phyloP scores from a whole-genome alignment of 371 early-diverging fungal genomes.

The Dinochytrium kinnereticum region DNA sequence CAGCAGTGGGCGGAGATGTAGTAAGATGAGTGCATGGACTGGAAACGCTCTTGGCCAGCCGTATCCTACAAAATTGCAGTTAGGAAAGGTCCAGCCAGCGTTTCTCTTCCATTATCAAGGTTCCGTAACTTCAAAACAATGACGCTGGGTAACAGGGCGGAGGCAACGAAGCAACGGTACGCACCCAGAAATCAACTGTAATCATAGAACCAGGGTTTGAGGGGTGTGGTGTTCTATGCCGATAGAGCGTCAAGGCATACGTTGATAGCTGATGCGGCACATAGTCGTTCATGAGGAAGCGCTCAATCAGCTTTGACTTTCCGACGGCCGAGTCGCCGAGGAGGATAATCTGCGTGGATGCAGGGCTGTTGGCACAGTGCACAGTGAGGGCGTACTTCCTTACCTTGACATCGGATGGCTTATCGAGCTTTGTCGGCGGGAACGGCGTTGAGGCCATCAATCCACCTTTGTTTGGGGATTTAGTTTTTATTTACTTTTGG shows the following conservation, averaged over 20 bases:
- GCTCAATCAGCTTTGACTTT: constrained; percentile 65
- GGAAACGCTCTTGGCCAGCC: constrained; percentile 70
- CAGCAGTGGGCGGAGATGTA: constrained; percentile 60
- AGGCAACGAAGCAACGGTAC: too few relatives aligned
- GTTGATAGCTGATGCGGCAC: constrained; percentile 56
- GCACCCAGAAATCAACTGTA: constrained; percentile 62
- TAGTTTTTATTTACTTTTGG: constrained; percentile 1
- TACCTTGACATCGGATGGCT: constrained; percentile 25
- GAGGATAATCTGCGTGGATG: constrained; percentile 59
- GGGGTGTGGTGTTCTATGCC: constrained; percentile 45
- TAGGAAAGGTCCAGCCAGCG: too few relatives aligned
- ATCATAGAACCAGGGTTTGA: constrained; percentile 39
- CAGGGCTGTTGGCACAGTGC: too few relatives aligned
- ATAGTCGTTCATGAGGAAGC: constrained; percentile 58
- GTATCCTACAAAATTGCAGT: constrained; percentile 62
- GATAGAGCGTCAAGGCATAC: constrained; percentile 58
- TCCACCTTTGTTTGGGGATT: not conserved
- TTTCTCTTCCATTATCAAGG: too few relatives aligned
- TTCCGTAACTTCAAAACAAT: too few relatives aligned
- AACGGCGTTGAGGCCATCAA: constrained; percentile 6
- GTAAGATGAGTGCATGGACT: constrained; percentile 63
- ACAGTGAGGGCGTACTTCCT: not conserved
- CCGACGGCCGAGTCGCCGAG: constrained; percentile 72
- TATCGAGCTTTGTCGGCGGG: constrained; percentile 8
- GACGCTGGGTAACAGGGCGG: too few relatives aligned